phyloP scores from a whole-genome alignment of 2,329 filamentous ascomycete species.

The Coleophoma crateriformis region DNA sequence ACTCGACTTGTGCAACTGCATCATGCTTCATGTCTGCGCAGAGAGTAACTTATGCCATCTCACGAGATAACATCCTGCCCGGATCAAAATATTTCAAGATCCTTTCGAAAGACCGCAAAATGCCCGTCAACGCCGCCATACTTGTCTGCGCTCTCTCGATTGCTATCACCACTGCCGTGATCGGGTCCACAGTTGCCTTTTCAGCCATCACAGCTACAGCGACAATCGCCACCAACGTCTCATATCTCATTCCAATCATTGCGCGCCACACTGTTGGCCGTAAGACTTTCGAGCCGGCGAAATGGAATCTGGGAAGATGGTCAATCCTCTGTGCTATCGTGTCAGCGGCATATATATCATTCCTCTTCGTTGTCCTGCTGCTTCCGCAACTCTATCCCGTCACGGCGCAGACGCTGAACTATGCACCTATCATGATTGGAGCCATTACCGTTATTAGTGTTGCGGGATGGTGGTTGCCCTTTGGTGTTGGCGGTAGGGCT shows the following conservation, averaged over 20 bases:
- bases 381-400: constrained; percentile 33
- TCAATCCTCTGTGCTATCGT: constrained; percentile 22
- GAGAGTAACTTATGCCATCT: constrained; percentile 34
- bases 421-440: constrained; percentile 32
- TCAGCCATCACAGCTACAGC: constrained; percentile 31
- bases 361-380: constrained; percentile 29
- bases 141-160: constrained; percentile 27
- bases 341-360: constrained; percentile 27
- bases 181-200: constrained; percentile 31
- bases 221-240: constrained; percentile 32
- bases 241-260: constrained; percentile 32
- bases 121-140: constrained; percentile 30
- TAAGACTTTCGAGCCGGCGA: constrained; percentile 19
- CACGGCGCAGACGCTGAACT: constrained; percentile 30
- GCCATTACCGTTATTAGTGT: constrained; percentile 29
- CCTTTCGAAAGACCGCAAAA: constrained; percentile 23
- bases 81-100: constrained; percentile 28
- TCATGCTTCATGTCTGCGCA: constrained; percentile 32
- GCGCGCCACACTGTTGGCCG: constrained; percentile 32
- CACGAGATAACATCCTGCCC: constrained; percentile 32
- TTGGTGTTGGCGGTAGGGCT: constrained; percentile 25
- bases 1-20: constrained; percentile 31
- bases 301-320: constrained; percentile 28
- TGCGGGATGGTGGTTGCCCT: constrained; percentile 30
- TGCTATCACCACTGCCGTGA: constrained; percentile 29